phyloP scores from a whole-genome alignment of 2,329 filamentous ascomycete species.

The Pseudogymnoascus sp. region DNA sequence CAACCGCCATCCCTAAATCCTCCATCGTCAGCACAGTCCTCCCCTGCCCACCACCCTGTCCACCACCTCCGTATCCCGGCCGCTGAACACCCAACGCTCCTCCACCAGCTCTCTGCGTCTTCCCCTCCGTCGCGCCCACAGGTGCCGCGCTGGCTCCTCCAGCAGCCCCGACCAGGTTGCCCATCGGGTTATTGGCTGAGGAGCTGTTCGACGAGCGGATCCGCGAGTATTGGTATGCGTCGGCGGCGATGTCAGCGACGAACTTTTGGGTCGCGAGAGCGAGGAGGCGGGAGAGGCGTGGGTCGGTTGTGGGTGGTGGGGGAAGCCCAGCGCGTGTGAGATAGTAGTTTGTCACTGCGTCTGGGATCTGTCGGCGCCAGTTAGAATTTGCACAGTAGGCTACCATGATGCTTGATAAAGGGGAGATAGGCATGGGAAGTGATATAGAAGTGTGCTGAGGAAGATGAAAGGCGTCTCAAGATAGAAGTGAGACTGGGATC shows the following conservation, averaged over 20 bases:
- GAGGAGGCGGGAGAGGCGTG: constrained; percentile 82
- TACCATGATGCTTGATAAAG: not conserved
- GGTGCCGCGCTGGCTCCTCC: constrained; percentile 56
- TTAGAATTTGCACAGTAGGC: constrained; percentile 5
- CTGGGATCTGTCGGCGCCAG: constrained; percentile 64
- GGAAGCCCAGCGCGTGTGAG: constrained; percentile 92
- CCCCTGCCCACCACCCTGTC: constrained; percentile 80
- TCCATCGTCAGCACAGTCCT: constrained; percentile 97
- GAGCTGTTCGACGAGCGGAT: constrained; percentile 87
- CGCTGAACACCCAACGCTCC: constrained; percentile 51
- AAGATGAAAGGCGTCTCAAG: not conserved
- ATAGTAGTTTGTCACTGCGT: constrained; percentile 97
- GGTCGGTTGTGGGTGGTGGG: constrained; percentile 82
- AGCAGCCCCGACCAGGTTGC: constrained; percentile 68
- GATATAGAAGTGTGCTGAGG: not conserved
- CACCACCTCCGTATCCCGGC: constrained; percentile 77
- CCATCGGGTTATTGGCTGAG: constrained; percentile 85
- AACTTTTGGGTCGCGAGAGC: constrained; percentile 99
- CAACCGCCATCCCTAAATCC: constrained; percentile 94
- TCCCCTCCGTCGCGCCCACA: constrained; percentile 42
- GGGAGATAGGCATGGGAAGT: not conserved
- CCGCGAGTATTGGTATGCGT: constrained; percentile 95
- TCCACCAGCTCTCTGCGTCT: constrained; percentile 45
- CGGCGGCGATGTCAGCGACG: constrained; percentile 92
- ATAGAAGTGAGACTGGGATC: not conserved